Conservation (phyloP, 164 flowering plant species). For the Piper longum region DNA sequence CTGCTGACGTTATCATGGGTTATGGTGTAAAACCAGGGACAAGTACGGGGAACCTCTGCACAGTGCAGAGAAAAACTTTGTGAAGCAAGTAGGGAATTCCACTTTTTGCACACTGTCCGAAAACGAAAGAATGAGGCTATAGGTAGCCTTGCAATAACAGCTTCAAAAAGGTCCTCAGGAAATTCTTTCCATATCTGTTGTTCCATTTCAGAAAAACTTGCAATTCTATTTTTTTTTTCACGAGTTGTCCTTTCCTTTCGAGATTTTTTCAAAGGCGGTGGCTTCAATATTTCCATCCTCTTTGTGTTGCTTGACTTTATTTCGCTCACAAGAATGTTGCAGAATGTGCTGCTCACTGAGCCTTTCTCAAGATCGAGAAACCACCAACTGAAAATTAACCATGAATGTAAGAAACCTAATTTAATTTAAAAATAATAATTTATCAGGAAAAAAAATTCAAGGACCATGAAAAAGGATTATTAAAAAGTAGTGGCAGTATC, state of each 20-base stretch:
- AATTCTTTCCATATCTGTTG: conserved; percentile 76
- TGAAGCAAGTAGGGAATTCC: conserved; percentile 64
- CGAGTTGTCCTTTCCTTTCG: conserved; percentile 44
- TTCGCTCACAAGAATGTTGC: conserved; percentile 36
- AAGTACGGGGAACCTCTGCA: conserved; percentile 36
- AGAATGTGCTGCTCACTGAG: conserved; percentile 33
- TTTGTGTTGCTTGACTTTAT: conserved; percentile 39
- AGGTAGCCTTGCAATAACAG: conserved; percentile 86
- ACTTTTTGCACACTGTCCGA: conserved; percentile 72
- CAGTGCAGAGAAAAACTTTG: conserved; percentile 69
- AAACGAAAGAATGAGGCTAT: conserved; percentile 64
- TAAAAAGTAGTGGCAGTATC: no score
- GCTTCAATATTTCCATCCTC: conserved; percentile 46
- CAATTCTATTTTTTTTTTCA: conserved; percentile 20
- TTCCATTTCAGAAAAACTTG: conserved; percentile 40
- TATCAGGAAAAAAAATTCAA: not conserved
- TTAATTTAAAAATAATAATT: not conserved
- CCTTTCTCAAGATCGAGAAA: conserved; percentile 32
- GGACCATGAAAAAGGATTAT: not conserved
- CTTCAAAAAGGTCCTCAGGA: conserved; percentile 88
- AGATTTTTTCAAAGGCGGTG: conserved; percentile 55
- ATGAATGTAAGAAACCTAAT: not conserved
- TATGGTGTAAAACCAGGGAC: conserved; percentile 88
- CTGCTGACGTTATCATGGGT: conserved; percentile 56
- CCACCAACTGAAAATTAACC: conserved; percentile 40